Conservation (phyloP, 768 basidiomycete species). For the Clavulina sp. region DNA sequence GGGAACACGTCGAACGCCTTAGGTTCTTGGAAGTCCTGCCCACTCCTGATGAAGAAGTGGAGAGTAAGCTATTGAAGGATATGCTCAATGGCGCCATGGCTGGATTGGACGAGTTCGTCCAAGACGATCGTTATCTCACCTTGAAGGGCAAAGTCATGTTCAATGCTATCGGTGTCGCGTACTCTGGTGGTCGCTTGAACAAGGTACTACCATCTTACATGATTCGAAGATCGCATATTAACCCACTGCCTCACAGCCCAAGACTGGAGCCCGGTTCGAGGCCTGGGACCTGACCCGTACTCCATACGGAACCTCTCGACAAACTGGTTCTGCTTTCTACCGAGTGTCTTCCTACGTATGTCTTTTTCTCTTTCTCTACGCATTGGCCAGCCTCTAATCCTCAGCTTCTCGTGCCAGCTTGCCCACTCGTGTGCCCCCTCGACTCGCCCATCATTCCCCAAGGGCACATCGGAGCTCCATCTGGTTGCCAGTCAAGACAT, state of each 20-base stretch:
- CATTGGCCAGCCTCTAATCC: not conserved
- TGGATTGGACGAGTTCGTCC: conserved; percentile 54
- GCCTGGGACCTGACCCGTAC: conserved; percentile 60
- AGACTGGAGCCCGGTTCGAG: conserved; percentile 22
- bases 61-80: conserved; percentile 31
- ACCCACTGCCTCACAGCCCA: conserved; percentile 6
- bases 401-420: conserved; percentile 22
- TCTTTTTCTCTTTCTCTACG: not conserved
- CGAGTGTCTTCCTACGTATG: conserved; percentile 55
- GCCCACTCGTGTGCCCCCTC: conserved; percentile 59
- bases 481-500: conserved; percentile 49
- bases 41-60: conserved; percentile 23
- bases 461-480: conserved; percentile 50
- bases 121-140: conserved; percentile 40
- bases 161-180: conserved; percentile 61
- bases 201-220: conserved; percentile 36
- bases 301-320: conserved; percentile 53
- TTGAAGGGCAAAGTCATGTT: conserved; percentile 57
- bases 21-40: conserved; percentile 43
- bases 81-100: conserved; percentile 40
- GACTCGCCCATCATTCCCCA: conserved; percentile 43
- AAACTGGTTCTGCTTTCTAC: conserved; percentile 63
- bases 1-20: conserved; percentile 62
- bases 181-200: conserved; percentile 45
- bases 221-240: conserved; percentile 21